These are phyloP conservation scores for Cyclotella cryptica DNA, from an alignment of 108 stramenopile species.

Conservation along the genomic window DNA sequence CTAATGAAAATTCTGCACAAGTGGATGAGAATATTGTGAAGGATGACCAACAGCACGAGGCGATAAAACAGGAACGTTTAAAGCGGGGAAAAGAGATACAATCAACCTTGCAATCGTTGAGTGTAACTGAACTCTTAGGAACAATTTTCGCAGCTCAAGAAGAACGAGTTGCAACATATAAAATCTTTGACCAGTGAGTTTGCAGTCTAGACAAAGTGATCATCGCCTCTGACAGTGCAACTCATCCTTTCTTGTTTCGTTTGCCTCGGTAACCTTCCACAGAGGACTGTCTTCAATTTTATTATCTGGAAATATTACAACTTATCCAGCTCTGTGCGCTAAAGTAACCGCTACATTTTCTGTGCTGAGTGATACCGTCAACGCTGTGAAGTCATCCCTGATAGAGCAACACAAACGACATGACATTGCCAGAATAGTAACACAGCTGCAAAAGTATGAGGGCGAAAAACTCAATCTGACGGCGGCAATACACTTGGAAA, in stretches of 20 bases:
- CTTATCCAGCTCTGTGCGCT: constrained; percentile 70
- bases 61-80: constrained; percentile 54
- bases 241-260: not conserved
- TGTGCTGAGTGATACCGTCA: constrained; percentile 81
- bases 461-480: constrained; percentile 81
- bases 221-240: no score
- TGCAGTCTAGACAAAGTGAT: no score
- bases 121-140: constrained; percentile 52
- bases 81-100: constrained; percentile 46
- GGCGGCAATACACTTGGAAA: constrained; percentile 85
- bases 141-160: constrained; percentile 68
- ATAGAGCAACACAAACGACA: constrained; percentile 28
- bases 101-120: constrained; percentile 54
- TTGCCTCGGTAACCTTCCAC: not conserved
- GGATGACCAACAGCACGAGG: constrained; percentile 18
- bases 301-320: constrained; percentile 64
- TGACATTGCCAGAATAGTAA: constrained; percentile 33
- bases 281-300: constrained; percentile 68
- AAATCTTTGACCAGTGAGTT: constrained; percentile 64
- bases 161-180: constrained; percentile 76
- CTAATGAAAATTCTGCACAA: constrained; percentile 2
- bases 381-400: constrained; percentile 41
- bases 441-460: constrained; percentile 74
- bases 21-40: constrained; percentile 12
- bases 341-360: constrained; percentile 81